Conservation (phyloP, 495 filamentous ascomycete species). For the Jackrogersella minutella region DNA sequence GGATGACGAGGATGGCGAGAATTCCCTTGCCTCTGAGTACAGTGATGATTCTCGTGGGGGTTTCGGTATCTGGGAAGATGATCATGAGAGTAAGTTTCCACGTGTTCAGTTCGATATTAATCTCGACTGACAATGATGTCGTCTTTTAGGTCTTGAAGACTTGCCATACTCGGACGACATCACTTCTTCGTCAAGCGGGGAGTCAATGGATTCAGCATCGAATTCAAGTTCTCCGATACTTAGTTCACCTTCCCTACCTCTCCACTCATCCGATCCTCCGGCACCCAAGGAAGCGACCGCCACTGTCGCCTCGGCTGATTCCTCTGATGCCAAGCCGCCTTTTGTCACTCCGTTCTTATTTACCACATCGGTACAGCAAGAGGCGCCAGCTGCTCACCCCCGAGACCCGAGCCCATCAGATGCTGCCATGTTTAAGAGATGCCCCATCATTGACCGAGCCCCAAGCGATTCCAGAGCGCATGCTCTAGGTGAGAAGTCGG, state of each 20-base stretch:
- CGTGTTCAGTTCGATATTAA: background rate
- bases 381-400: background rate
- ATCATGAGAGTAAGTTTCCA: slow-evolving; percentile 13
- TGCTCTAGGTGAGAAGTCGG: slow-evolving; percentile 44
- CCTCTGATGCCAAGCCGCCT: slow-evolving; percentile 43
- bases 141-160: background rate
- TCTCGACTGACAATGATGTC: background rate
- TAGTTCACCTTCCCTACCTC: slow-evolving; percentile 39
- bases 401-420: slow-evolving; percentile 55
- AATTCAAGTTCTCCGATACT: slow-evolving; percentile 44
- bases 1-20: background rate
- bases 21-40: background rate
- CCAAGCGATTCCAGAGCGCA: slow-evolving; percentile 29
- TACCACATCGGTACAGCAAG: slow-evolving; percentile 2
- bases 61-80: slow-evolving; percentile 1
- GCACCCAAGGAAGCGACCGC: slow-evolving; percentile 38
- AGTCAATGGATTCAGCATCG: slow-evolving; percentile 23
- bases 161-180: slow-evolving; percentile 14
- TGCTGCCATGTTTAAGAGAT: slow-evolving; percentile 53
- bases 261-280: slow-evolving; percentile 8
- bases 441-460: slow-evolving; percentile 1
- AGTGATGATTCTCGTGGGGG: background rate
- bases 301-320: slow-evolving; percentile 51
- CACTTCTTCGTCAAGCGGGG: slow-evolving; percentile 30
- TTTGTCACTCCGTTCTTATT: slow-evolving; percentile 27